A percentile compares a stretch with the other conserved stretches of the same genome.
Conservation (phyloP, 2,329 filamentous ascomycete species). For the Madurella mycetomatis region DNA sequence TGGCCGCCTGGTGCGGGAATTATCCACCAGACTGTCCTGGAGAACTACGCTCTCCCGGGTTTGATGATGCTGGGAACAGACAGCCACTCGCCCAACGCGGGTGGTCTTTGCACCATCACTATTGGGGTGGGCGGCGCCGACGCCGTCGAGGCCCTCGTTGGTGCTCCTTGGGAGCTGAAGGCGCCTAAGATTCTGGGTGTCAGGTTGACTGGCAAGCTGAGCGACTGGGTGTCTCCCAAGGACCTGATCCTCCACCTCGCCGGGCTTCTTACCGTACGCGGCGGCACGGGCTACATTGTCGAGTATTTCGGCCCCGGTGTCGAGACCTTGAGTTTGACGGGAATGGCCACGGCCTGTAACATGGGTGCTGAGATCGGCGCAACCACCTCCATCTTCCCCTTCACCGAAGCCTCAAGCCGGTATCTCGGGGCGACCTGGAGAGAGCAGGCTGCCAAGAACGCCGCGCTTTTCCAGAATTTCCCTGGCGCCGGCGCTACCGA, state of each 20-base stretch:
- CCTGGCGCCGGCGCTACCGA: slow-evolving; percentile 39
- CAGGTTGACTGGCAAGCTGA: slow-evolving; percentile 74
- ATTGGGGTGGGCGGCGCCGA: slow-evolving; percentile 97
- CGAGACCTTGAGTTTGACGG: slow-evolving; percentile 81
- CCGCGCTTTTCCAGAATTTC: slow-evolving; percentile 56
- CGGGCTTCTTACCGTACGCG: slow-evolving; percentile 84
- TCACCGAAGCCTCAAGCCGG: slow-evolving; percentile 74
- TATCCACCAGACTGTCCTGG: slow-evolving; percentile 95
- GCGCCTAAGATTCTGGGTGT: slow-evolving; percentile 89
- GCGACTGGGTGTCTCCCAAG: slow-evolving; percentile 90
- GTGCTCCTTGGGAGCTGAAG: slow-evolving; percentile 96
- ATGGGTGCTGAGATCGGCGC: slow-evolving; percentile 88
- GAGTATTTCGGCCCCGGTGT: slow-evolving; percentile 93
- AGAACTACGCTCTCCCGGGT: slow-evolving; percentile 96
- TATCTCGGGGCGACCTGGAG: slow-evolving; percentile 85
- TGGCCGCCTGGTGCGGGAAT: slow-evolving; percentile 93
- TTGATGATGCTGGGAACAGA: slow-evolving; percentile 99
- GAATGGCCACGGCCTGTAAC: slow-evolving; percentile 88
- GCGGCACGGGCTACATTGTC: slow-evolving; percentile 90
- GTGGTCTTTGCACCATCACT: slow-evolving; percentile 85
- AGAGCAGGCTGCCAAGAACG: slow-evolving; percentile 62
- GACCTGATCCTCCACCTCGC: slow-evolving; percentile 90
- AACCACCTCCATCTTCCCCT: slow-evolving; percentile 95
- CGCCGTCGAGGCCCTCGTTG: slow-evolving; percentile 92
- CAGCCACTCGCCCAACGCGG: slow-evolving; percentile 96